Evolutionary conservation across 805 yeast species (phyloP), one percentile per base, ranked within the genome.

Genomic region (Ogataea corticis): DNA sequence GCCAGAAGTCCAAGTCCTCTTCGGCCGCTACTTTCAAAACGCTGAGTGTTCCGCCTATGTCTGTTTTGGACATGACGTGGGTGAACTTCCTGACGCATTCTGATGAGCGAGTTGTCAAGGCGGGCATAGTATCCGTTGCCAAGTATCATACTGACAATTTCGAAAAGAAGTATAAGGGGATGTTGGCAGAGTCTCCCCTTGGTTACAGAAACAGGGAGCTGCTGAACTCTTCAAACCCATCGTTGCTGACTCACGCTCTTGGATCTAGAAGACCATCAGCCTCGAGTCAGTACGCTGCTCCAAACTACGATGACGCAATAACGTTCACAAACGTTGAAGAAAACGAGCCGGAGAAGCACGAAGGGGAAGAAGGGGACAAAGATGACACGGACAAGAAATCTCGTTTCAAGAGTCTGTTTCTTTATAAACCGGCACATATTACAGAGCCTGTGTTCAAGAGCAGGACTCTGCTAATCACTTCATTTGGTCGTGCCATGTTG

Each of bases 31-130:
- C 43, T 4, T 17, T 38, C n/a, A 46, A 44, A 29, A 36, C 47
- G 11, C n/a, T 38, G 13, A 69, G 71, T 14, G 65, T 75, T 0
- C 67, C 77, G 0, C 76, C 83, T 7, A 61, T 77, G 64, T 70
- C 77, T 1, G 69, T 76, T 13, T 54, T 80, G 7, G 90, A 85
- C 57, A 60, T 73, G 33, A 77, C 80, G 14, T 85, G 88, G 85
- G 70, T 71, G 5, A 68, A 71, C 32, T 81, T 68, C 55, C 63
- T 85, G 50, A 67, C 63, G 17, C 78, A 76, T 55, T 64, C 72
- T 1, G 81, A 82, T 41, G 94, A 85, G 56, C 69, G 89, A 45
- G 73, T 85, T 1, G 45, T 82, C 38, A 78, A 73, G 49, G 74
- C 73, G 25, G 87, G 85, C 1, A 76, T 79, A 25, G 73, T 81